These are phyloP conservation scores for Euphorbia schlechtendalii DNA, from an alignment of 441 rosid species.

Conservation along the genomic window DNA sequence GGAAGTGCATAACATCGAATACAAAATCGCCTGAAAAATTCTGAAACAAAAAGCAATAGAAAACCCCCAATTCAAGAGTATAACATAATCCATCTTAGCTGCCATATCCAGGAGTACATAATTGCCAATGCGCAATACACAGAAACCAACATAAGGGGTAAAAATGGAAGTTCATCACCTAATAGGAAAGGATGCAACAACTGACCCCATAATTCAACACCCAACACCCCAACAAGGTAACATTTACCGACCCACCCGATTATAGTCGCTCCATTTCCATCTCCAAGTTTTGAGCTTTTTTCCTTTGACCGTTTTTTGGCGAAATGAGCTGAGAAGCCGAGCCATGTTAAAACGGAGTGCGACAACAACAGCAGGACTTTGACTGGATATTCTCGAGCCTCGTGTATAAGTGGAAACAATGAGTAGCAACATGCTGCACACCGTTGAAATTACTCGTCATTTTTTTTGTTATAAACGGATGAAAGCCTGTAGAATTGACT, in stretches of 20 bases:
- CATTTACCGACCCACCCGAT: slow-evolving; percentile 41
- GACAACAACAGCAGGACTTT: slow-evolving; percentile 60
- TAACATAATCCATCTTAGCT: slow-evolving; percentile 43
- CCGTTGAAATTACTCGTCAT: slow-evolving; percentile 8
- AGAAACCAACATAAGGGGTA: slow-evolving; percentile 75
- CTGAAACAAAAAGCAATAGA: not conserved
- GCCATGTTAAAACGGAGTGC: slow-evolving; percentile 52
- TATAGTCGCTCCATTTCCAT: slow-evolving; percentile 27
- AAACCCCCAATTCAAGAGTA: slow-evolving; percentile 18
- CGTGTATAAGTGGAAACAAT: slow-evolving; percentile 69
- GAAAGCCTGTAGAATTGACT: too few relatives aligned
- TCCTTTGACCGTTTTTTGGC: slow-evolving; percentile 19
- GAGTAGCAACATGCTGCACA: slow-evolving; percentile 80
- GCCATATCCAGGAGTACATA: slow-evolving; percentile 84
- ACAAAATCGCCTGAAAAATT: too few relatives aligned
- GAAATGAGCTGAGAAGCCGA: slow-evolving; percentile 39
- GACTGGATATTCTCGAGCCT: slow-evolving; percentile 71
- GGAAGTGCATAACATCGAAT: too few relatives aligned
- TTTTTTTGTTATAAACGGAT: too few relatives aligned
- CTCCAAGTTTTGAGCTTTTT: slow-evolving; percentile 12
- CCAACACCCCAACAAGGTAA: slow-evolving; percentile 54
- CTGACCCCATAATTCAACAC: slow-evolving; percentile 67
- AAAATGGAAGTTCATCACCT: slow-evolving; percentile 61
- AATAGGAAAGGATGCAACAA: slow-evolving; percentile 57
- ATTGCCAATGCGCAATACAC: slow-evolving; percentile 61